Evolutionary conservation across 768 basidiomycete genomes (phyloP), one percentile per base, ranked within the genome.

Genomic region (Pilatotrama ljubarskyi): DNA sequence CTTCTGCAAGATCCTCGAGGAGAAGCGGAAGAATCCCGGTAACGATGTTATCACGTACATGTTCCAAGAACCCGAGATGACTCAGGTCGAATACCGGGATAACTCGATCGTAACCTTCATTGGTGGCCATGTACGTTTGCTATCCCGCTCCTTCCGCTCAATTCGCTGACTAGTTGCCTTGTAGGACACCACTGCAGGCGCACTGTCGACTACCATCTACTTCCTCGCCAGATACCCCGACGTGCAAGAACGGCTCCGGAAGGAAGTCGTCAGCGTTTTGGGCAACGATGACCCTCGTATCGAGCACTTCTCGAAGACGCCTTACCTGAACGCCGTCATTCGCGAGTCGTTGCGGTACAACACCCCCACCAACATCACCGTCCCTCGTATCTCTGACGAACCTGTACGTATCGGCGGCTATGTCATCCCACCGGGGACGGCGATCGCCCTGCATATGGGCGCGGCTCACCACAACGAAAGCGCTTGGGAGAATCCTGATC

Each of bases 401-500:
- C 72, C 74, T 11, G 70, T 73, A 59, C 65, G 46, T 47, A 64
- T 73, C n/a, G 73, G 72, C 15, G 67, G 68, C n/a, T 73, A 75
- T 51, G 46, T 61, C 36, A 69, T 77, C 52, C 74, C 75, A 0
- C 61, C 70, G 0, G 51, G 63, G 25, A 67, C 70, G 11, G 73
- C 74, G 13, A 46, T 77, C 35, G 70, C 74, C 38, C 67, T 69
- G 29, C 72, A 76, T 60, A 66, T 76, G 43, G 72, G 60, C 55
- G 68, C 68, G 6, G 68, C 73, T 54, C 65, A 70, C 57, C 71
- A 70, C 40, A 68, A 75, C 59, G 80, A 83, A 54, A 64, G 57
- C 3, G 68, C 82, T 13, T 88, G 77, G 66, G 76, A 78, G 1
- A 70, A 82, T 51, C 72, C 86, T 2, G 68, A 78, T 51, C 59